Evolutionary conservation across 148 eudicot species (phyloP).

Genomic region (Rheum nobile): DNA sequence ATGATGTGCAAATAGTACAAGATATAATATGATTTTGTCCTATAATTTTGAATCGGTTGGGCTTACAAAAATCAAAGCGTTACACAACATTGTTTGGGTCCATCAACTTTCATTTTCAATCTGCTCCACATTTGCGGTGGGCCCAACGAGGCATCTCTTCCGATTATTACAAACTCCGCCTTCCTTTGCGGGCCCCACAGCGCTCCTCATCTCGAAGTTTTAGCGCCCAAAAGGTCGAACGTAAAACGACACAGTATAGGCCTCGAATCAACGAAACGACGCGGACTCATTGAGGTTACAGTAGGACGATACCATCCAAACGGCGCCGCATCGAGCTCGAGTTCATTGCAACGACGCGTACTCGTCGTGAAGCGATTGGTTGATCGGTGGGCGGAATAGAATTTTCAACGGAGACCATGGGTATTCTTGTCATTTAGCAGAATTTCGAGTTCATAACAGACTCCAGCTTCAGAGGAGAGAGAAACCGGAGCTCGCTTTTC

Average conservation of each 20-base stretch:
- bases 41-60: background rate
- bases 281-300: background rate
- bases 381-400: background rate
- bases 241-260: background rate
- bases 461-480: background rate
- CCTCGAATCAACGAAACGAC: background rate
- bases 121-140: no score
- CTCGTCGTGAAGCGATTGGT: background rate
- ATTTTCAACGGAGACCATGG: background rate
- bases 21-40: no score
- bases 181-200: background rate
- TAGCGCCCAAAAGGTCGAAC: conserved; percentile 1
- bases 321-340: background rate
- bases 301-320: background rate
- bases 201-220: background rate
- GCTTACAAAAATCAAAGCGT: background rate
- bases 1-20: no score
- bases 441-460: background rate
- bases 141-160: no score
- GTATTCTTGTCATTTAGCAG: background rate
- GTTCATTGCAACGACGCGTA: background rate
- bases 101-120: no score
- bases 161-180: background rate
- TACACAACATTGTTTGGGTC: no score
- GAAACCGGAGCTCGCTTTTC: background rate